Evolutionary conservation across 176 grass and related monocot species (phyloP).

Genomic region (Puccinellia tenuiflora): DNA sequence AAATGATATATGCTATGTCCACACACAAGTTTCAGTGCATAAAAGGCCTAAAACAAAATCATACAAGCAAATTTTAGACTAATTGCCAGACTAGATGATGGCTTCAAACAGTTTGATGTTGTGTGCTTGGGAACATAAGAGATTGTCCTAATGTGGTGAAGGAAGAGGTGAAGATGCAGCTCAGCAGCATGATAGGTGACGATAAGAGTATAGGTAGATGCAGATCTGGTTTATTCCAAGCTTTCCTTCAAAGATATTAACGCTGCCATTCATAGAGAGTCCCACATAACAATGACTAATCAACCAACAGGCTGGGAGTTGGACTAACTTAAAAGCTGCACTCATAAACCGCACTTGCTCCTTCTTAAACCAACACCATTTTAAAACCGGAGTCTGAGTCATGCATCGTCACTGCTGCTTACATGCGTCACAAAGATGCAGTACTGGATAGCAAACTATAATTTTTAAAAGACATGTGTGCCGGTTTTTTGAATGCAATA

Average conservation of each 20-base stretch:
- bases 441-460: neutral
- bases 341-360: neutral
- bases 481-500: neutral
- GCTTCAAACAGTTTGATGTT: neutral
- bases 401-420: neutral
- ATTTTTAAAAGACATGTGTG: neutral
- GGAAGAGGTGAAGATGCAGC: neutral
- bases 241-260: neutral
- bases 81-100: neutral
- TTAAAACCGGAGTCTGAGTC: neutral
- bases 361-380: neutral
- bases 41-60: neutral
- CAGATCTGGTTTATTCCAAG: neutral
- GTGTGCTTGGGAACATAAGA: neutral
- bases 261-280: neutral
- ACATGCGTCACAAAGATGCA: neutral
- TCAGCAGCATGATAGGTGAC: neutral
- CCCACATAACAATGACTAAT: neutral
- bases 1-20: neutral
- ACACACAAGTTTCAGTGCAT: neutral
- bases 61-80: neutral
- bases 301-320: neutral
- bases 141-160: neutral
- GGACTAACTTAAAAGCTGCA: neutral
- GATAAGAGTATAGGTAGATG: neutral